Evolutionary conservation across 805 yeast species (phyloP).

Genomic region (Kluyveromyces lactis): DNA sequence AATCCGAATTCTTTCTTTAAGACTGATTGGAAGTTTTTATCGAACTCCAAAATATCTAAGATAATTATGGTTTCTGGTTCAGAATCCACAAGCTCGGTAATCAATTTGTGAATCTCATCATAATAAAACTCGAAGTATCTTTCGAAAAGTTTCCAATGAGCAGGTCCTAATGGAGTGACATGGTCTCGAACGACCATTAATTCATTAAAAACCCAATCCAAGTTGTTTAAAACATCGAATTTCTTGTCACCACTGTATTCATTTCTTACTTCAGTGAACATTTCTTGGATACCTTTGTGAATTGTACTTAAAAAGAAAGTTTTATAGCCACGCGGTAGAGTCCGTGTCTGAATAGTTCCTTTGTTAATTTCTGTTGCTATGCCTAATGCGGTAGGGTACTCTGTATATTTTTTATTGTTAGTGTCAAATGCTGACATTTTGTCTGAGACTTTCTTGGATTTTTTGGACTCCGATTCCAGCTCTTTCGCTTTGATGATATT

Average conservation of each 20-base stretch:
- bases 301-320: constrained; percentile 51
- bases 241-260: constrained; percentile 39
- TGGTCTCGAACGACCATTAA: constrained; percentile 55
- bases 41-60: constrained; percentile 67
- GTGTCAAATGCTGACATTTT: constrained; percentile 10
- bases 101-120: constrained; percentile 50
- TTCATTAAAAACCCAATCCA: constrained; percentile 82
- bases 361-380: constrained; percentile 32
- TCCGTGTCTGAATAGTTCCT: constrained; percentile 36
- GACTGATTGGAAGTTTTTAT: constrained; percentile 53
- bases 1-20: constrained; percentile 45
- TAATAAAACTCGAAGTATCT: constrained; percentile 61
- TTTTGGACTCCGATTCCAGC: constrained; percentile 21
- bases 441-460: constrained; percentile 23
- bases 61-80: constrained; percentile 78
- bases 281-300: constrained; percentile 51
- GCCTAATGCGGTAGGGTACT: constrained; percentile 26
- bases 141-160: constrained; percentile 62
- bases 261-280: constrained; percentile 53
- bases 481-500: constrained; percentile 27
- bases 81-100: constrained; percentile 52
- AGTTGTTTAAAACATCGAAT: constrained; percentile 55
- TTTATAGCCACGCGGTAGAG: constrained; percentile 49
- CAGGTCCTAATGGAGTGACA: constrained; percentile 54
- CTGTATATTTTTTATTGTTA: constrained; percentile 12